Evolutionary conservation across 331 rosid species (phyloP), one percentile per base, ranked within the genome.

Genomic region (Pyracantha coccinea): DNA sequence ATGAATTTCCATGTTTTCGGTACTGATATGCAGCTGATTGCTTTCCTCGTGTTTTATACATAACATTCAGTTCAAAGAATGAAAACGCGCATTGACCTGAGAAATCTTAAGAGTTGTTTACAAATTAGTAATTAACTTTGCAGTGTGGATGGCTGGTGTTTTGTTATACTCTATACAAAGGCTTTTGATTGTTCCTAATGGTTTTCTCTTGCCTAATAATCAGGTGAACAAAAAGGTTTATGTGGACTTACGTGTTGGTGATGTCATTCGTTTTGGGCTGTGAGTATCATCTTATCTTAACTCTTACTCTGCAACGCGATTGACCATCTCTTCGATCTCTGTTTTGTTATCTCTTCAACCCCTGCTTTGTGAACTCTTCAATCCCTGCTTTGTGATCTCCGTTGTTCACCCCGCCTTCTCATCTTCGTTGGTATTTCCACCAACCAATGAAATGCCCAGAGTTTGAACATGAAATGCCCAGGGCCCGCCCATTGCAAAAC

Each of bases 181-280:
- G 41, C 45, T 69, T 52, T 54, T 44, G n/a, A 75, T 67, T 57
- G 63, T 71, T n/a, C 66, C 59, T 81, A 61, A 44, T 68, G 72
- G 21, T 25, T 59, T 74, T 76, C 44, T 25, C 47, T 74, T 86
- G 55, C 66, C 61, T 66, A 83, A 33, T 33, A 33, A 33, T 33
- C 38, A 2, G 98, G 95, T 91, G 85, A 85, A 86, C 81, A 85
- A 85, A 73, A 87, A 81, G 79, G 73, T 78, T 62, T 91, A 91
- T 31, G 72, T 87, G 79, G 96, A 91, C 78, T 86, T 94, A 80
- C 83, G 73, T 73, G 97, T 93, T 76, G 97, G 97, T 79, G 98
- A 91, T 85, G 98, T 89, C 88, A 82, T 93, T 82, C 93, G 93
- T 60, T 93, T 93, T 83, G 98, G 98, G 77, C 86, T 83, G 98